phyloP scores from a whole-genome alignment of 2,329 filamentous ascomycete genomes.

The Parastagonospora nodorum region DNA sequence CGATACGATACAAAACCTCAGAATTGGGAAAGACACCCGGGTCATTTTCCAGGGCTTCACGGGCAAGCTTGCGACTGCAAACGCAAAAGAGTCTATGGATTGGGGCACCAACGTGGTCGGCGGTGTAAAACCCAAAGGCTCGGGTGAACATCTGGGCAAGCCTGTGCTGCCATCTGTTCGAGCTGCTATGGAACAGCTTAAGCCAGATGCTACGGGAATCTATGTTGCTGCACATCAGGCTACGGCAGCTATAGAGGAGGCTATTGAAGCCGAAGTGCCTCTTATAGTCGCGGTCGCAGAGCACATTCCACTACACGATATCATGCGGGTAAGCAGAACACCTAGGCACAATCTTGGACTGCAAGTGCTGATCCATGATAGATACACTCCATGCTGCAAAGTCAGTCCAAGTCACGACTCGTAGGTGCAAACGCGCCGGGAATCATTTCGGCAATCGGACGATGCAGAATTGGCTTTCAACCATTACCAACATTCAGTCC shows the following conservation, averaged over 20 bases:
- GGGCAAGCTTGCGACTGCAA: slow-evolving; percentile 71
- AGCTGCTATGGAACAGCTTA: slow-evolving; percentile 70
- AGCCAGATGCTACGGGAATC: slow-evolving; percentile 77
- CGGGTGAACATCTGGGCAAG: slow-evolving; percentile 73
- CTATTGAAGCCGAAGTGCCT: slow-evolving; percentile 77
- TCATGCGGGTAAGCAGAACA: slow-evolving; percentile 63
- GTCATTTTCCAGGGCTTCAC: slow-evolving; percentile 76
- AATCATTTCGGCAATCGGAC: slow-evolving; percentile 74
- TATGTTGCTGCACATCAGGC: slow-evolving; percentile 80
- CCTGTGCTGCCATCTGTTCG: slow-evolving; percentile 72
- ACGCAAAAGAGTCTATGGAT: slow-evolving; percentile 74
- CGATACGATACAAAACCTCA: slow-evolving; percentile 68
- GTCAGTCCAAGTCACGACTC: slow-evolving; percentile 72
- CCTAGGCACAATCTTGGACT: neutral
- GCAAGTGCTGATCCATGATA: slow-evolving; percentile 53
- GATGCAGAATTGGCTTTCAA: slow-evolving; percentile 76
- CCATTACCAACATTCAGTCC: slow-evolving; percentile 73
- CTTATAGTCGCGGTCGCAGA: slow-evolving; percentile 80
- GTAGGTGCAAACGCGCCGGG: slow-evolving; percentile 83
- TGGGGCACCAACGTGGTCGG: slow-evolving; percentile 84
- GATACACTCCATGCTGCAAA: slow-evolving; percentile 72
- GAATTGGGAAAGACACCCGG: slow-evolving; percentile 67
- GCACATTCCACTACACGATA: slow-evolving; percentile 78
- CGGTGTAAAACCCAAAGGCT: slow-evolving; percentile 73
- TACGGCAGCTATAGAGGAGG: slow-evolving; percentile 75